Percentiles rank a stretch among this genome's conserved stretches.
Conservation (phyloP, 768 basidiomycete genomes). For the Russula sp. region DNA sequence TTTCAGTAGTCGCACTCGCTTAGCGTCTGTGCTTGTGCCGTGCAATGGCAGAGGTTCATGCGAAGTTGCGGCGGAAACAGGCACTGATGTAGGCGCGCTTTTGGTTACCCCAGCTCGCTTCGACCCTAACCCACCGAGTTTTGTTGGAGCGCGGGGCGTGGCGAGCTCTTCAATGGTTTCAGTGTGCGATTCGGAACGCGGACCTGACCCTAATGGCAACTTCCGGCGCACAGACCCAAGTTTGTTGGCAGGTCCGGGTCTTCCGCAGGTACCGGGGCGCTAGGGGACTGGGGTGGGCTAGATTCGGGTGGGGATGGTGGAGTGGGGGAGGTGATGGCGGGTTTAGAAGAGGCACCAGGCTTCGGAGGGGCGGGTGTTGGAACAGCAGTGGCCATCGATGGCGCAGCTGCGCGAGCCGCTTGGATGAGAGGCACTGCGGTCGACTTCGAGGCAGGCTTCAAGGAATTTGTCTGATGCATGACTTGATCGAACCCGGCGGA, state of each 20-base stretch:
- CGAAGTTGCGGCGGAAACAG: conserved; percentile 37
- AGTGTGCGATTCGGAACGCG: conserved; percentile 47
- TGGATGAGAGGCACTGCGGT: conserved; percentile 87
- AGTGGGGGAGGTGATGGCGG: conserved; percentile 30
- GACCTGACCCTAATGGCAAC: conserved; percentile 55
- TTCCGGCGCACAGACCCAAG: conserved; percentile 67
- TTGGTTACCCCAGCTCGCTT: conserved; percentile 45
- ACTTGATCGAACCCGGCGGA: conserved; percentile 81
- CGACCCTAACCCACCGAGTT: conserved; percentile 34
- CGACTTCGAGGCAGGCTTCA: conserved; percentile 88
- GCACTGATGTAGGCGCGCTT: conserved; percentile 38
- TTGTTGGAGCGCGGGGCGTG: conserved; percentile 34
- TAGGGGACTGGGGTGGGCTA: conserved; percentile 47
- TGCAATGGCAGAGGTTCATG: conserved; percentile 42
- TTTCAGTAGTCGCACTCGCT: conserved; percentile 64
- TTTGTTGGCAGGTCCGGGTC: conserved; percentile 47
- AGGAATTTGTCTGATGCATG: conserved; percentile 75
- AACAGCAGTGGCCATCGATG: conserved; percentile 32
- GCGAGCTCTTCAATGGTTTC: conserved; percentile 40
- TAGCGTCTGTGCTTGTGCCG: conserved; percentile 57
- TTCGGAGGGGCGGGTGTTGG: conserved; percentile 30
- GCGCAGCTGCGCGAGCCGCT: conserved; percentile 58
- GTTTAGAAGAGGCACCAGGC: conserved; percentile 28
- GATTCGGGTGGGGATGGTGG: conserved; percentile 35
- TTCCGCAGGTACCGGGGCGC: conserved; percentile 40